Conservation (phyloP, 108 stramenopile genomes). For the Pseudonitzschia pungens region DNA sequence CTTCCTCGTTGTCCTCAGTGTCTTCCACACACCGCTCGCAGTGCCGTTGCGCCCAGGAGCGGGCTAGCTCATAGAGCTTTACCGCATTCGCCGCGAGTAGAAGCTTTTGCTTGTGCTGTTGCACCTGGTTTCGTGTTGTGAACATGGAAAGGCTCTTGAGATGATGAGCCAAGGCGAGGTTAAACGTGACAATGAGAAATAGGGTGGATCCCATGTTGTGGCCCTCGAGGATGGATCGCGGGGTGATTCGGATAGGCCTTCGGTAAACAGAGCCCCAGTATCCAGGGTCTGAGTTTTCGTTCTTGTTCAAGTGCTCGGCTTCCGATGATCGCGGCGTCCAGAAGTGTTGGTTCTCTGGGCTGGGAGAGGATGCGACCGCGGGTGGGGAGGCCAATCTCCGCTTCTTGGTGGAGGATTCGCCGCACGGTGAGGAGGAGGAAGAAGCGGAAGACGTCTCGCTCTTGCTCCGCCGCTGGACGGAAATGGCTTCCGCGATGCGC, state of each 20-base stretch:
- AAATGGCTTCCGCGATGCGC: neutral
- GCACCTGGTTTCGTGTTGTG: neutral
- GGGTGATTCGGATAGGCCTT: constrained; percentile 23
- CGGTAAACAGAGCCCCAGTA: constrained; percentile 16
- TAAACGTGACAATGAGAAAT: constrained; percentile 21
- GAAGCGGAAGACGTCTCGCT: too few species aligned
- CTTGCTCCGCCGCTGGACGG: neutral
- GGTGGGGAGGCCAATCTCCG: neutral
- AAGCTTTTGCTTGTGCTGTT: neutral
- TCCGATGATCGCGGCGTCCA: neutral
- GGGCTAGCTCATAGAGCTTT: constrained; percentile 24
- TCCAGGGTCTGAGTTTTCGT: neutral
- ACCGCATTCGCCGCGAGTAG: constrained; percentile 7
- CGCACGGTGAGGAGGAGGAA: too few species aligned
- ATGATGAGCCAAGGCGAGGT: constrained; percentile 30
- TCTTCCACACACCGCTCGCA: neutral
- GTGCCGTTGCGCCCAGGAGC: constrained; percentile 5
- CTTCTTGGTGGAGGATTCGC: neutral
- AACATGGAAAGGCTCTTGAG: neutral
- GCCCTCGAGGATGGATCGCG: constrained; percentile 4
- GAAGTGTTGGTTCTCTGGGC: neutral
- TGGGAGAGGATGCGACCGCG: neutral
- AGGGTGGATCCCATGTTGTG: constrained; percentile 22
- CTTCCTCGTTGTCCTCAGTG: neutral
- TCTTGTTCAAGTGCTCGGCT: neutral